Percentiles rank a stretch among this genome's conserved stretches.
phyloP scores from a whole-genome alignment of 495 filamentous ascomycete genomes.

The Neurospora sp. region DNA sequence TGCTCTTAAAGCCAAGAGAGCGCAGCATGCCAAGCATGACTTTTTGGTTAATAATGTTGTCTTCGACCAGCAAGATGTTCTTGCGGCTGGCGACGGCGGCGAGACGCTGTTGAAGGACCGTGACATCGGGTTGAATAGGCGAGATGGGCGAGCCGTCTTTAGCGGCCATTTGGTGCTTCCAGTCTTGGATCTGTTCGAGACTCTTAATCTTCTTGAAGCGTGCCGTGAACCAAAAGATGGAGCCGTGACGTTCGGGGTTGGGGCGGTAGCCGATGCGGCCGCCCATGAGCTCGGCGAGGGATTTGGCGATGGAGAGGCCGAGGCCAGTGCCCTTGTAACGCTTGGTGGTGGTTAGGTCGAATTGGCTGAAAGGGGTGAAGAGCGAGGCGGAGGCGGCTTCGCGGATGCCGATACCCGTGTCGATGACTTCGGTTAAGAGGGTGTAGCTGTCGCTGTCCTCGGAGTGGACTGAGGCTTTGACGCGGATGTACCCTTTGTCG shows the following conservation, averaged over 20 bases:
- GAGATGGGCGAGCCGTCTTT: constrained; percentile 3
- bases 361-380: constrained; percentile 77
- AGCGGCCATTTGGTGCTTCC: constrained; percentile 6
- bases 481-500: constrained; percentile 30
- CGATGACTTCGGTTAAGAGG: constrained; percentile 53
- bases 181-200: constrained; percentile 19
- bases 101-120: constrained; percentile 9
- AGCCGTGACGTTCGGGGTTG: constrained; percentile 43
- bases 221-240: constrained; percentile 51
- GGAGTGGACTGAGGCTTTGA: constrained; percentile 23
- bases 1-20: constrained; percentile 41
- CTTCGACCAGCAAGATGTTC: constrained; percentile 46
- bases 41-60: constrained; percentile 55
- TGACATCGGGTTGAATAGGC: constrained; percentile 10
- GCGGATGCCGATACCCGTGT: constrained; percentile 70
- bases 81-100: constrained; percentile 23
- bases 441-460: constrained; percentile 32
- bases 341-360: constrained; percentile 63
- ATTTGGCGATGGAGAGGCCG: constrained; percentile 68
- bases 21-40: constrained; percentile 51
- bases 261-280: constrained; percentile 51
- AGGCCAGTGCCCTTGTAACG: constrained; percentile 73
- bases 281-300: constrained; percentile 61
- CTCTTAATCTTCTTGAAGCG: constrained; percentile 38
- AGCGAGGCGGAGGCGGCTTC: constrained; percentile 49